Evolutionary conservation across 2,329 filamentous ascomycete genomes (phyloP).

Genomic region (Orbilia ellipsospora): DNA sequence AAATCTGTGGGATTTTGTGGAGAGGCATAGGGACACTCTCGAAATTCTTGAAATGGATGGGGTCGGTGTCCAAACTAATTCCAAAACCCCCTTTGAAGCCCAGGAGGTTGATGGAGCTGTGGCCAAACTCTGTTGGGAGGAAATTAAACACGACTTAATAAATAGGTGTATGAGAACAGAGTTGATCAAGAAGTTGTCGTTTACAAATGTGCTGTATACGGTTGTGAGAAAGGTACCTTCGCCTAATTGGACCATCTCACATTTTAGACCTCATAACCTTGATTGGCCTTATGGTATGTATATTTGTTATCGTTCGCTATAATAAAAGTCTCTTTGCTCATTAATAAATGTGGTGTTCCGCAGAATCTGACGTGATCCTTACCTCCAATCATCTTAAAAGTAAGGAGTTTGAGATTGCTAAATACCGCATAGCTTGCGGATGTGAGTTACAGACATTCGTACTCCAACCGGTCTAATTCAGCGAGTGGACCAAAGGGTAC

Average conservation of each 20-base stretch:
- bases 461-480: too few relatives aligned
- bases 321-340: neutral
- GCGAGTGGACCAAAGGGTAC: too few relatives aligned
- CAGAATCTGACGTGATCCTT: slow-evolving; percentile 17
- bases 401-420: neutral
- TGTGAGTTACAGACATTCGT: neutral
- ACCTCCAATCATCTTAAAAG: neutral
- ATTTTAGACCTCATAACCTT: slow-evolving; percentile 2
- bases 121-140: neutral
- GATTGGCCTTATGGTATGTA: slow-evolving; percentile 42
- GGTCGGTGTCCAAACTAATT: too few relatives aligned
- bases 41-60: neutral
- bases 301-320: neutral
- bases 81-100: too few relatives aligned
- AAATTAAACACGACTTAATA: neutral
- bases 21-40: slow-evolving; percentile 5
- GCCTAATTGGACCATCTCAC: neutral
- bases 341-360: neutral
- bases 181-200: neutral
- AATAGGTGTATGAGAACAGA: neutral
- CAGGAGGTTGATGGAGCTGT: too few relatives aligned
- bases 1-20: slow-evolving; percentile 10
- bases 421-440: neutral
- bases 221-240: slow-evolving; percentile 7
- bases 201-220: slow-evolving; percentile 7